These are phyloP conservation scores for Saposhnikovia divaricata DNA, from an alignment of 129 eudicot species.

Conservation along the genomic window DNA sequence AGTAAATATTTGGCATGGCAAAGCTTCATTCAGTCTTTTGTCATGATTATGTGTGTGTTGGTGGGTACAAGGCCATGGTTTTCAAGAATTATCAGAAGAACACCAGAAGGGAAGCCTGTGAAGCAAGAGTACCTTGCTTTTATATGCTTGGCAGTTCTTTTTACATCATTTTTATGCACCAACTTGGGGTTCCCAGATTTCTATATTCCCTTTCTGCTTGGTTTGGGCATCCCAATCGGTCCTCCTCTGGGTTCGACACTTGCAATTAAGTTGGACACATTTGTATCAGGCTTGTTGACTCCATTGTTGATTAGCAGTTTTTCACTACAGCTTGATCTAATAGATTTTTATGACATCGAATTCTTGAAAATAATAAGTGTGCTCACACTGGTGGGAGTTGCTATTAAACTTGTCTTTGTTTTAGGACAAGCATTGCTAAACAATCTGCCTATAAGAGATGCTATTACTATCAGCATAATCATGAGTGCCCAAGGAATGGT, in stretches of 20 bases:
- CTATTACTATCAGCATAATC: slow-evolving; percentile 34
- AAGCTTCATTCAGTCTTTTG: neutral
- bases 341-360: slow-evolving; percentile 12
- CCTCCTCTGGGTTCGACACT: slow-evolving; percentile 52
- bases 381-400: neutral
- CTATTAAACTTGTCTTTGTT: slow-evolving; percentile 12
- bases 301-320: slow-evolving; percentile 34
- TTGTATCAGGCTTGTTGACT: slow-evolving; percentile 24
- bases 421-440: slow-evolving; percentile 28
- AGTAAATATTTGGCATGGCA: neutral
- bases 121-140: slow-evolving; percentile 16
- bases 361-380: slow-evolving; percentile 12
- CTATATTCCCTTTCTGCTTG: slow-evolving; percentile 33
- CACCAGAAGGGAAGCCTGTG: slow-evolving; percentile 44
- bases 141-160: slow-evolving; percentile 12
- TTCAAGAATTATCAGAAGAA: slow-evolving; percentile 28
- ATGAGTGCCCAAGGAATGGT: slow-evolving; percentile 44
- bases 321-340: slow-evolving; percentile 23
- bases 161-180: slow-evolving; percentile 19
- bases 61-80: slow-evolving; percentile 15
- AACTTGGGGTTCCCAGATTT: slow-evolving; percentile 24
- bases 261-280: slow-evolving; percentile 28
- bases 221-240: slow-evolving; percentile 43
- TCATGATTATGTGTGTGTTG: neutral
- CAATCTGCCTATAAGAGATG: slow-evolving; percentile 33